Evolutionary conservation across 139 green algal genomes (phyloP).

Genomic region (Microglena sp.): DNA sequence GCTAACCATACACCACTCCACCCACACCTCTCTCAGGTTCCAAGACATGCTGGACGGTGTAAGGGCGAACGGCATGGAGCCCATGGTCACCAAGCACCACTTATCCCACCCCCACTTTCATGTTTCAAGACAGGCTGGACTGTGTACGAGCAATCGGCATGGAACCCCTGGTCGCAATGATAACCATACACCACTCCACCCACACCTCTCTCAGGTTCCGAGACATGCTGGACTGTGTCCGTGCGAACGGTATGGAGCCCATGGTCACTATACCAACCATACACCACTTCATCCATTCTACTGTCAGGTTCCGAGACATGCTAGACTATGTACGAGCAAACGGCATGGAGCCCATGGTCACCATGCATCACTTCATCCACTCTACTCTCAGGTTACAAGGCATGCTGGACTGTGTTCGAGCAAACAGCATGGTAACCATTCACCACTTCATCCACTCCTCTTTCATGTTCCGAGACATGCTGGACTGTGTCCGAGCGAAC

Average conservation of each 20-base stretch:
- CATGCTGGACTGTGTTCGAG: no score
- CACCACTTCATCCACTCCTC: no score
- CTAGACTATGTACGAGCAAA: no score
- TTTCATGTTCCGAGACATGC: constrained; percentile 29
- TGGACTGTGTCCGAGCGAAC: constrained; percentile 19
- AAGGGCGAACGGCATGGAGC: constrained; percentile 22
- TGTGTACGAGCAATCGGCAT: constrained; percentile 20
- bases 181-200: no score
- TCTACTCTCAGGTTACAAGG: no score
- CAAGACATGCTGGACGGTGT: constrained; percentile 31
- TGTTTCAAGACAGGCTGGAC: constrained; percentile 32
- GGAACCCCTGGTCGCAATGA: constrained; percentile 35
- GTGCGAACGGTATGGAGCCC: constrained; percentile 25
- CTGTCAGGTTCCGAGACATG: no score
- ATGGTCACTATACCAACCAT: constrained; percentile 38
- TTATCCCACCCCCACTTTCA: constrained; percentile 38
- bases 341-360: constrained; percentile 35
- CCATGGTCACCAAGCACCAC: constrained; percentile 41
- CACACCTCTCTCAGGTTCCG: constrained; percentile 19
- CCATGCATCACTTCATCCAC: constrained; percentile 49
- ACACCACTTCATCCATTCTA: constrained; percentile 51
- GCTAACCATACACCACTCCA: constrained; percentile 51
- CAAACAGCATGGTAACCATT: no score
- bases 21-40: constrained; percentile 23
- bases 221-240: constrained; percentile 30